These are phyloP conservation scores for Gomphus bonarii DNA, from an alignment of 1,284 basidiomycete species.

Conservation along the genomic window DNA sequence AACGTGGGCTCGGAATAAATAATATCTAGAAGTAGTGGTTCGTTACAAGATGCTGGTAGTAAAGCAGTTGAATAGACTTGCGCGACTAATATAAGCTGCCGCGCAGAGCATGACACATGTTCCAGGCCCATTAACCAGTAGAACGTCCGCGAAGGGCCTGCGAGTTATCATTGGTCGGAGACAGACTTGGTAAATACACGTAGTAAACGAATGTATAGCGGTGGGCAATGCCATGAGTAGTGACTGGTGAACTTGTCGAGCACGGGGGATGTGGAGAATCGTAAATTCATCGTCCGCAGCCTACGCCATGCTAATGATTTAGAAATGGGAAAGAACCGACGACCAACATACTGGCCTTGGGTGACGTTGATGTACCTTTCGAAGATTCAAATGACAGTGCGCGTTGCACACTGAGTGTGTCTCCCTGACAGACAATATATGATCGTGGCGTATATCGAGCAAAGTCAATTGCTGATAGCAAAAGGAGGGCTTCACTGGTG, in stretches of 20 bases:
- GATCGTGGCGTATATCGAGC: conserved; percentile 65
- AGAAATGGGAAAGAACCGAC: not conserved
- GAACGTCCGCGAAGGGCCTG: conserved; percentile 55
- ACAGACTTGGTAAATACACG: conserved; percentile 48
- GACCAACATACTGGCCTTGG: not conserved
- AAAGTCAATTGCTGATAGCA: conserved; percentile 73
- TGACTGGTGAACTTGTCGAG: conserved; percentile 75
- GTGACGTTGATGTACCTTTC: conserved; percentile 17
- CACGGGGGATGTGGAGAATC: conserved; percentile 70
- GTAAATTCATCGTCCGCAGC: not conserved
- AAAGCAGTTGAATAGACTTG: conserved; percentile 28
- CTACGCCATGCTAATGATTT: not conserved
- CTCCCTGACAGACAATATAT: conserved; percentile 81
- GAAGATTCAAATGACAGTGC: conserved; percentile 53
- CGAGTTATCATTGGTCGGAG: conserved; percentile 32
- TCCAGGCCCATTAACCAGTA: conserved; percentile 92
- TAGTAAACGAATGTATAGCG: conserved; percentile 47
- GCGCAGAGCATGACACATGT: conserved; percentile 80
- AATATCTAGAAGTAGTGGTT: conserved; percentile 37
- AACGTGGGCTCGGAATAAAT: conserved; percentile 56
- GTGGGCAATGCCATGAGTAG: conserved; percentile 59
- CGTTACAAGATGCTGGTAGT: not conserved
- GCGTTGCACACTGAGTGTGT: conserved; percentile 69
- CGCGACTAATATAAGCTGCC: conserved; percentile 67
- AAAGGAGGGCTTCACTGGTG: conserved; percentile 77